Evolutionary conservation across 305 asterid species (phyloP).

Genomic region (Withania somnifera): DNA sequence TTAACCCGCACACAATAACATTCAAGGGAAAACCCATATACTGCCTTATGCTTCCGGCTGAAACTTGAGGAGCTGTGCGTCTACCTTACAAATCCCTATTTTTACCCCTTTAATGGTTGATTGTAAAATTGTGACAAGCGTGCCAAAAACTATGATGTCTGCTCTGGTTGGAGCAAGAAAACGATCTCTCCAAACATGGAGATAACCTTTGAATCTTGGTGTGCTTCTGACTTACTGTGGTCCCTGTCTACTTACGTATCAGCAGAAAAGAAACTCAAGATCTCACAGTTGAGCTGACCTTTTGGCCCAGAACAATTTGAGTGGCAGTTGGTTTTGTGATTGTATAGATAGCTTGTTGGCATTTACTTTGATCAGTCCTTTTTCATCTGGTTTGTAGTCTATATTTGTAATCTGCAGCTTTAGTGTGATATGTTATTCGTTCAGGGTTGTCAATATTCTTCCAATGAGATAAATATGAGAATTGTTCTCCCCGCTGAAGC

Average conservation of each 20-base stretch:
- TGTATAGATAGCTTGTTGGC: conserved; percentile 8
- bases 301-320: conserved; percentile 1
- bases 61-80: neutral
- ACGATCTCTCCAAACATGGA: neutral
- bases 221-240: conserved; percentile 6
- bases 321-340: neutral
- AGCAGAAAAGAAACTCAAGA: neutral
- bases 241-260: neutral
- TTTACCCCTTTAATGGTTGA: neutral
- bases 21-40: neutral
- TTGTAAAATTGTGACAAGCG: neutral
- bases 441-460: conserved; percentile 2
- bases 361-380: neutral
- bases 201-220: neutral
- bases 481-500: neutral
- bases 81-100: neutral
- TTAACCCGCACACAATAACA: conserved; percentile 7
- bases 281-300: conserved; percentile 5
- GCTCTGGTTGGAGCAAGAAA: neutral
- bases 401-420: conserved; percentile 8
- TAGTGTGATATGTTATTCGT: neutral
- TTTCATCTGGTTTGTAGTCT: conserved; percentile 1
- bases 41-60: neutral
- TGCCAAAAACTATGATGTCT: neutral
- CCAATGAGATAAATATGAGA: neutral